Conservation (phyloP, 176 grass and related monocot genomes). For the Chloris gayana region DNA sequence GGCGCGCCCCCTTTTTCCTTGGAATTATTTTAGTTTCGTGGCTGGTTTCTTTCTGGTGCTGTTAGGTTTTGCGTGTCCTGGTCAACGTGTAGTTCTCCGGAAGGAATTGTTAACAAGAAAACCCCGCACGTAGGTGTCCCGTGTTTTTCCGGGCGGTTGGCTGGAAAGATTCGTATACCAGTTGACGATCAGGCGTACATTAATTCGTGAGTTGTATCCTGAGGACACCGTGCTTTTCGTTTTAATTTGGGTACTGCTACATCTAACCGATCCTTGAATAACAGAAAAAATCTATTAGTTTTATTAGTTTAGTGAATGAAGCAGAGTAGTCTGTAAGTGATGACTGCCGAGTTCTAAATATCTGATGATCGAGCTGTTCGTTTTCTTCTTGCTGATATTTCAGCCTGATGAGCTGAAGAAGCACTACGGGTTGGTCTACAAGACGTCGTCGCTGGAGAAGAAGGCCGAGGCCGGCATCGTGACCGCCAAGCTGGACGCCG, state of each 20-base stretch:
- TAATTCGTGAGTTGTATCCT: not conserved
- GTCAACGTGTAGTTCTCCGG: constrained; percentile 22
- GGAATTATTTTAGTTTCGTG: not conserved
- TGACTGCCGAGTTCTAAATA: not conserved
- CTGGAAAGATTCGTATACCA: constrained; percentile 18
- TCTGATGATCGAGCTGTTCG: not conserved
- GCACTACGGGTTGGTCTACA: constrained; percentile 59
- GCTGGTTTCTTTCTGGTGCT: not conserved
- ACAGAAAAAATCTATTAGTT: not conserved
- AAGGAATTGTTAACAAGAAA: constrained; percentile 12
- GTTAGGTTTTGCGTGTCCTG: not conserved
- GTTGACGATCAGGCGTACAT: not conserved
- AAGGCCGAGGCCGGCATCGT: constrained; percentile 58
- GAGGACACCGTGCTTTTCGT: not conserved
- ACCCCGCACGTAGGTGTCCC: constrained; percentile 4
- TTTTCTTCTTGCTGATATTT: not conserved
- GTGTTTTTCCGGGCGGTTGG: constrained; percentile 33
- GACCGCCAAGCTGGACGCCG: constrained; percentile 51
- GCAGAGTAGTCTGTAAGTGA: not conserved
- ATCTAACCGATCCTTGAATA: not conserved
- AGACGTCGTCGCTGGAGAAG: constrained; percentile 83
- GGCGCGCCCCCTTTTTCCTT: not conserved
- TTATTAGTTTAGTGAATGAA: not conserved
- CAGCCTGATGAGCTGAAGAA: constrained; percentile 65
- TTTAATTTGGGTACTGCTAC: not conserved